Evolutionary conservation across 1,284 basidiomycete genomes (phyloP).

Genomic region (Cryptococcus sp.): DNA sequence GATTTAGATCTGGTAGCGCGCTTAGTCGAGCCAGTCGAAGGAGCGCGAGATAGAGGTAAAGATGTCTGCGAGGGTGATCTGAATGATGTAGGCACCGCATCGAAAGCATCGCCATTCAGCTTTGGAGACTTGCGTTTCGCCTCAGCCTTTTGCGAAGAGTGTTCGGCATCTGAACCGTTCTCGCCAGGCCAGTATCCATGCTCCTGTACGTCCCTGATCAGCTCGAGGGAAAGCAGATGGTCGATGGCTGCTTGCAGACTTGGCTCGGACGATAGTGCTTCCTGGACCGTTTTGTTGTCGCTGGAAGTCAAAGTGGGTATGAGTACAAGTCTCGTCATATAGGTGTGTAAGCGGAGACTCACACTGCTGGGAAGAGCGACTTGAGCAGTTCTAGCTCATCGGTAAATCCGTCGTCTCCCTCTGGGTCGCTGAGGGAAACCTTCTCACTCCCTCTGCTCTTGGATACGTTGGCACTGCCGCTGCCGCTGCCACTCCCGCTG

Average conservation of each 20-base stretch:
- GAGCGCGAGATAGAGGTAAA: slow-evolving; percentile 6
- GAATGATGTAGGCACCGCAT: background rate
- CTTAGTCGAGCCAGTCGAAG: slow-evolving; percentile 3
- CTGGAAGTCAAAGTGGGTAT: background rate
- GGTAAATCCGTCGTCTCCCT: slow-evolving; percentile 11
- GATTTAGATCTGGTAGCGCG: slow-evolving; percentile 2
- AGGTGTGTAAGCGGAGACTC: slow-evolving; percentile 11
- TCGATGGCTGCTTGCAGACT: slow-evolving; percentile 40
- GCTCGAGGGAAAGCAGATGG: slow-evolving; percentile 44
- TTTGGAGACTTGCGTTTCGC: background rate
- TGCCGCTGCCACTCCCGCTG: slow-evolving; percentile 6
- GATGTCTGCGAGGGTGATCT: slow-evolving; percentile 1
- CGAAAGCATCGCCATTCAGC: background rate
- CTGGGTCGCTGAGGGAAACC: background rate
- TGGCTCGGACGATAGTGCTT: slow-evolving; percentile 28
- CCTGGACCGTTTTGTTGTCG: slow-evolving; percentile 13
- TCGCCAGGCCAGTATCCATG: slow-evolving; percentile 42
- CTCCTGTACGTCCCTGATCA: slow-evolving; percentile 36
- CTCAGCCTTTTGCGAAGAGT: background rate
- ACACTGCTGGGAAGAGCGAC: slow-evolving; percentile 38
- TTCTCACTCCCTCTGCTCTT: slow-evolving; percentile 3
- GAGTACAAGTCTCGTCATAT: background rate
- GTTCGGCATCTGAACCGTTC: background rate
- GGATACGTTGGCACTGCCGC: background rate
- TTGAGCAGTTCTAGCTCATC: slow-evolving; percentile 32